Conservation (phyloP, 208 protist genomes). For the Crithidia expoeki region DNA sequence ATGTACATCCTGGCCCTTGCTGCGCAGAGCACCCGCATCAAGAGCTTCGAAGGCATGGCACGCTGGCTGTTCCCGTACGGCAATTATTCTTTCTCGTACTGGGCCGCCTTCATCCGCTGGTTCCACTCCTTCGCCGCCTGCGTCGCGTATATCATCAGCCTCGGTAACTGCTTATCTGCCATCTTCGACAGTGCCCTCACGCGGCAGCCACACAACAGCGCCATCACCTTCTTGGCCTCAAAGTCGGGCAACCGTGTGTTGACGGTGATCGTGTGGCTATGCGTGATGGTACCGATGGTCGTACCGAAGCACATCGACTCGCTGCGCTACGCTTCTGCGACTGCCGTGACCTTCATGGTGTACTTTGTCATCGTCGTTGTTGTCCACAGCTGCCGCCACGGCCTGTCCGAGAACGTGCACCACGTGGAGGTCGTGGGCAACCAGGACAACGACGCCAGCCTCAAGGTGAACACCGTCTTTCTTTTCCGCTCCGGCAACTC, state of each 20-base stretch:
- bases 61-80: slow-evolving; percentile 32
- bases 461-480: slow-evolving; percentile 36
- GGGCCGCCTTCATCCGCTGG: slow-evolving; percentile 41
- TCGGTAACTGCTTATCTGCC: slow-evolving; percentile 34
- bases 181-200: slow-evolving; percentile 28
- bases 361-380: slow-evolving; percentile 52
- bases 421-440: slow-evolving; percentile 27
- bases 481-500: slow-evolving; percentile 52
- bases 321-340: slow-evolving; percentile 55
- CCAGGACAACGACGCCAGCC: slow-evolving; percentile 11
- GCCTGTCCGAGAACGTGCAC: slow-evolving; percentile 25
- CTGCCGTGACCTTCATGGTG: slow-evolving; percentile 58
- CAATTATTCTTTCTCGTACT: slow-evolving; percentile 42
- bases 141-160: slow-evolving; percentile 44
- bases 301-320: slow-evolving; percentile 71
- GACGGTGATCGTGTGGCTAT: slow-evolving; percentile 44
- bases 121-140: slow-evolving; percentile 36
- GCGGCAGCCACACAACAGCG: slow-evolving; percentile 23
- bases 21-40: slow-evolving; percentile 37
- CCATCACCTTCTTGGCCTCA: slow-evolving; percentile 31
- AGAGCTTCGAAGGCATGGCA: slow-evolving; percentile 52
- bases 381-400: slow-evolving; percentile 44
- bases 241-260: slow-evolving; percentile 36
- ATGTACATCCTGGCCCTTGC: slow-evolving; percentile 47
- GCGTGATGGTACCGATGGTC: slow-evolving; percentile 59